Evolutionary conservation across 73 alveolate species (phyloP), one percentile per base, ranked within the genome.

Genomic region (Paramecium caudatum): DNA sequence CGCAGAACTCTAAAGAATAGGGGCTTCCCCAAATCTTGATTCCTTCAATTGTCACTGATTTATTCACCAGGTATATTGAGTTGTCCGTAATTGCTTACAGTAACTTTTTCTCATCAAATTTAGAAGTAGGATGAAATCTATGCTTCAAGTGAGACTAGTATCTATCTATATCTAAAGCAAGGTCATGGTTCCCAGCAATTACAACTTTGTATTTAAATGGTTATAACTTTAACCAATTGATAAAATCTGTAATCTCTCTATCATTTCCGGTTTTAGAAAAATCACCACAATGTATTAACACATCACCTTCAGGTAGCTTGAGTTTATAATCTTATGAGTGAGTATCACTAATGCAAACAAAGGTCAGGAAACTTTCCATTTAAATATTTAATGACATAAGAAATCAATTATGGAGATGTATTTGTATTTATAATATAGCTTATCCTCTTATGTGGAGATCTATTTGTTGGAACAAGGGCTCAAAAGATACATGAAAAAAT

Each of bases 381-480:
- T 46, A 46, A n/a, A n/a, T n/a, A n/a, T n/a, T n/a, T n/a, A n/a
- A 74, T 74, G 88, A 43, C 88, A 27, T 15, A 36, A 13, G 88
- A 74, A 39, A 3, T 47, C 5, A 74, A 74, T 43, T 74, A 74
- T 74, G 88, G 88, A 9, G 88, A 74, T 47, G 88, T 74, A 86
- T 62, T 25, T 30, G 30, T 4, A 23, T 37, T 25, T 25, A 12
- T 33, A 23, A 2, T 46, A n/a, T n/a, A 97, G 96, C 90, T 97
- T 50, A 98, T 92, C 9, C 93, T 97, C 0, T 92, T 97, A 49
- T 94, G 95, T 41, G 98, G 98, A 21, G 99, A 97, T 87, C 80
- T 97, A 88, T 94, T 93, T 91, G 94, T 97, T 45, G 98, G 98
- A 8, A 96, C 94, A 90, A 90, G 99, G 63, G 92, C 95, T 46